phyloP scores from a whole-genome alignment of 352 stramenopile species.

The Phytophthora hibernalis region DNA sequence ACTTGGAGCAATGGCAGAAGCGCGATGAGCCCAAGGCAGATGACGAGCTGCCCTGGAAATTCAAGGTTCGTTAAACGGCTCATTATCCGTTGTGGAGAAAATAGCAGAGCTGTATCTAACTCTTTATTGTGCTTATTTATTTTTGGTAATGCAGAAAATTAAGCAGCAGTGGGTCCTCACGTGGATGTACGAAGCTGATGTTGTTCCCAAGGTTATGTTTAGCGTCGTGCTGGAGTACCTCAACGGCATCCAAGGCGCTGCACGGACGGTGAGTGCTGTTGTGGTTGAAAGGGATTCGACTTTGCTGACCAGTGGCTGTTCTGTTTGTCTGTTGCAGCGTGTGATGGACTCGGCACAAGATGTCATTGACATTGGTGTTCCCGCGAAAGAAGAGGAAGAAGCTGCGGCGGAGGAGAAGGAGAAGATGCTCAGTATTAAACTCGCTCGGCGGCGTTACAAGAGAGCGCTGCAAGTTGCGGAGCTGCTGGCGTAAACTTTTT shows the following conservation, averaged over 20 bases:
- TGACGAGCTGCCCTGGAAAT: constrained; percentile 78
- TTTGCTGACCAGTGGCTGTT: constrained; percentile 2
- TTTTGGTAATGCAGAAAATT: constrained; percentile 60
- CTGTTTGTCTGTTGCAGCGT: constrained; percentile 43
- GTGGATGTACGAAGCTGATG: constrained; percentile 87
- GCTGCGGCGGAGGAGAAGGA: constrained; percentile 50
- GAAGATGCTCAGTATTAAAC: constrained; percentile 61
- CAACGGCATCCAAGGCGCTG: constrained; percentile 69
- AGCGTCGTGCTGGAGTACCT: constrained; percentile 78
- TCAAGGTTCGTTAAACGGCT: constrained; percentile 56
- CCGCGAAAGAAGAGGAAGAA: constrained; percentile 53
- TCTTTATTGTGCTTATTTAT: too few relatives aligned
- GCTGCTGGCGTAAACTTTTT: constrained; percentile 52
- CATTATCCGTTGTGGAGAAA: constrained; percentile 2
- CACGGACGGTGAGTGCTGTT: constrained; percentile 50
- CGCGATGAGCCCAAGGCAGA: constrained; percentile 57
- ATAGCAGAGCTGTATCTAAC: constrained; percentile 2
- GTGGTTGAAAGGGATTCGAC: neutral
- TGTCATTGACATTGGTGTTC: constrained; percentile 72
- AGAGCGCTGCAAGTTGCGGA: constrained; percentile 80
- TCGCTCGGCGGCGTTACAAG: constrained; percentile 80
- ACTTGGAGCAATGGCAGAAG: constrained; percentile 80
- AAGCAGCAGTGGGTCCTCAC: constrained; percentile 84
- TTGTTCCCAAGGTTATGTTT: constrained; percentile 86
- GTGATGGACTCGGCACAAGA: constrained; percentile 74